Evolutionary conservation across 345 rosid species (phyloP).

Genomic region (Eucalyptus erythrocorys): DNA sequence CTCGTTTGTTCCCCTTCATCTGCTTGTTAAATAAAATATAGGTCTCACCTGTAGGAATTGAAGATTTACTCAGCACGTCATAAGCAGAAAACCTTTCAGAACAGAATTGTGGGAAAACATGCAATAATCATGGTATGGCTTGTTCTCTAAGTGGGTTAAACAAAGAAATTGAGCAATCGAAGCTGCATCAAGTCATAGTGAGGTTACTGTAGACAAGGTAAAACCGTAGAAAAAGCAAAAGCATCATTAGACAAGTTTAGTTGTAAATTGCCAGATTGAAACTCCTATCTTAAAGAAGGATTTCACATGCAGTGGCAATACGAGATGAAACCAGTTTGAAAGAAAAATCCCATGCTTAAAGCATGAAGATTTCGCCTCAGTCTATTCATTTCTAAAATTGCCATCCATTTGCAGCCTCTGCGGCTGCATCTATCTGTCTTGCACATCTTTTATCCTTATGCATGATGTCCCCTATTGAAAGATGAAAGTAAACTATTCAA

Average conservation of each 20-base stretch:
- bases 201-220: background rate
- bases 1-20: conserved; percentile 86
- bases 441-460: background rate
- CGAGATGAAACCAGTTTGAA: background rate
- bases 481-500: background rate
- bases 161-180: background rate
- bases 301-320: background rate
- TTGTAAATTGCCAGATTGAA: background rate
- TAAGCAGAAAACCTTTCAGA: background rate
- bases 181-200: background rate
- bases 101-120: background rate
- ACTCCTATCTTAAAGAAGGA: background rate
- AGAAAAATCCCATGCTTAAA: background rate
- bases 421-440: background rate
- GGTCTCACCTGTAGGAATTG: conserved; percentile 50
- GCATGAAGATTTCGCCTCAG: background rate
- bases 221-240: background rate
- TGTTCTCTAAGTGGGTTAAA: background rate
- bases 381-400: background rate
- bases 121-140: background rate
- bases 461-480: background rate
- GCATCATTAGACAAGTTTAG: background rate
- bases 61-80: background rate
- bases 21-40: conserved; percentile 91
- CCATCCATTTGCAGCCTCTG: background rate